Evolutionary conservation across 129 eudicot genomes (phyloP), one percentile per base, ranked within the genome.

Genomic region (Flaveria trinervia): DNA sequence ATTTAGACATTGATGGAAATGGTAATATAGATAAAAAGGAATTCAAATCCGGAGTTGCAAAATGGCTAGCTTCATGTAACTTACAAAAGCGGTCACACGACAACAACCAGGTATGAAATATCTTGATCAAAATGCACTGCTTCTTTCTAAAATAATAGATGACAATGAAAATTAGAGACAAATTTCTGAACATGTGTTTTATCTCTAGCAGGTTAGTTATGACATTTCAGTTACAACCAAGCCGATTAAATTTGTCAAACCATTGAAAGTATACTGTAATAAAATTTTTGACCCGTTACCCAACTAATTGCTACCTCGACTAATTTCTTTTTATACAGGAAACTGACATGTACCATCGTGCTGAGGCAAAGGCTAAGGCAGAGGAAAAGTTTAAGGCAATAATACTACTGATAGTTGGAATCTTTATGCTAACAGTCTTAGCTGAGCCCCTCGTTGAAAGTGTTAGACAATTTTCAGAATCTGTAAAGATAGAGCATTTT

Each of bases 381-480:
- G 30, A 45, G 11, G 77, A 78, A 60, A 78, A 3, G 57, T 33
- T 33, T 28, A 79, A 84, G 80, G 92, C 92, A n/a, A 45, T 84
- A 23, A 67, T 68, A 75, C 71, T 83, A 46, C 59, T 88, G 72
- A 68, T 86, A 46, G 33, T 87, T 2, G 96, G 92, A 68, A 77
- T 83, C 49, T 50, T 54, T 18, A 79, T 90, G 72, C 20, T 83
- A 20, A 85, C 81, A 6, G 67, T 81, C 30, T 49, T 85, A 41
- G 90, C 88, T 0, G 96, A 90, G 49, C 96, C 96, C 20, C 86
- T 90, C 5, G 80, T 84, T 26, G 81, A 85, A 4, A 83, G 71
- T 74, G 96, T 90, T 28, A 72, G 76, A 10, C 20, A 74, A 62
- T 72, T 90, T 39, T 87, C 96, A 10, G 78, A 75, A 44, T 68